Evolutionary conservation across 768 basidiomycete species (phyloP), one percentile per base, ranked within the genome.

Genomic region (Tricholoma furcatifolium): DNA sequence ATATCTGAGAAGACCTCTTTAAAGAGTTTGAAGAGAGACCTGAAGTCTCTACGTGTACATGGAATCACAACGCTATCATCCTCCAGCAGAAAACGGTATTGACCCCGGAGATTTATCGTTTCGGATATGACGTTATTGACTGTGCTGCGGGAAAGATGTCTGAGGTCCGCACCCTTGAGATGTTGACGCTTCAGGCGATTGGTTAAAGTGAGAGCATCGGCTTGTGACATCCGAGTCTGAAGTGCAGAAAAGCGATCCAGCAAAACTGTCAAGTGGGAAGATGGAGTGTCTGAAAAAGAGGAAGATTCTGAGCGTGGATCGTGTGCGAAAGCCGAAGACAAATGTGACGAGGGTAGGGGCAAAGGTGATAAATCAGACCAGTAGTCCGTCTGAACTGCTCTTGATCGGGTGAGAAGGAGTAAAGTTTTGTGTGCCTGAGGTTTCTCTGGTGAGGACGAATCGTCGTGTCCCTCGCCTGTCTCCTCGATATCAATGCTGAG

Each of bases 101-200:
- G 85, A 7, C 70, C 63, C 1, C 93, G 84, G n/a, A 96, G 73
- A 11, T 75, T 76, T 9, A 76, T 74, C 10, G 84, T 75, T 47
- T 99, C 96, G 21, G 77, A 70, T 12, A 93, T 62, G 45, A 99
- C 83, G 46, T 79, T 78, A 52, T 80, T 79, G 53, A 98, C 77
- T 0, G 93, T 97, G 21, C 80, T 82, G 41, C 87, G 84, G 0
- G 93, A 95, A 15, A 98, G 77, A 65, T 97, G 88, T 27, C 84
- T 81, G 27, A 98, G 80, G 59, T 97, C 93, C 8, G 92, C 88
- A 20, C 87, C 88, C 53, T 81, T 81, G 17, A 98, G 77, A 61
- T 94, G 84, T 60, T 98, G 95, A 51, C 93, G 87, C 69, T 92
- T 95, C 23, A 98, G 74, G 23, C 97, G 85, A 57, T 89, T 90